Evolutionary conservation across 2,329 filamentous ascomycete genomes (phyloP).

Genomic region (Madurella mycetomatis): DNA sequence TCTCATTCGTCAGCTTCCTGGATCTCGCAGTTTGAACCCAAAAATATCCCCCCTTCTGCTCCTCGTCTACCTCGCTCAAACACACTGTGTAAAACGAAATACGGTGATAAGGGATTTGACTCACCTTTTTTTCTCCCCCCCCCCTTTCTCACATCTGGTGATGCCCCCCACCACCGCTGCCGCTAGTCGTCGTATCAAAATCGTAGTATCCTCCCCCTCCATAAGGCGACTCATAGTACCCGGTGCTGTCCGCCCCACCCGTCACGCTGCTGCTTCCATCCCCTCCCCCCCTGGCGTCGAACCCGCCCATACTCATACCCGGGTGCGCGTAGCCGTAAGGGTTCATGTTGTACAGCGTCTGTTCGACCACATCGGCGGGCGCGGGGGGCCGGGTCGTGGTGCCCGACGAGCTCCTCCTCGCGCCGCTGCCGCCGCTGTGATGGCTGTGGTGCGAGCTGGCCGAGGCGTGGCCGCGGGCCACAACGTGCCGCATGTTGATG

Average conservation of each 20-base stretch:
- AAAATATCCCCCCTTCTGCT: too few relatives aligned
- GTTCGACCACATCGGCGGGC: constrained; percentile 1
- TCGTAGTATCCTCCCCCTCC: constrained; percentile 8
- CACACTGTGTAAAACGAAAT: too few relatives aligned
- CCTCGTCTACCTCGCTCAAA: too few relatives aligned
- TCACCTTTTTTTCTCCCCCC: background rate
- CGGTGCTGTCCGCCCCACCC: too few relatives aligned
- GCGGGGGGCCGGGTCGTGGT: background rate
- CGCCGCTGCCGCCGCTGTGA: constrained; percentile 11
- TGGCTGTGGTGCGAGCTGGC: constrained; percentile 17
- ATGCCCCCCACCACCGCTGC: background rate
- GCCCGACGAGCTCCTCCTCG: background rate
- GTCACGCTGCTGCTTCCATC: background rate
- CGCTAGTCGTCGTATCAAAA: constrained; percentile 4
- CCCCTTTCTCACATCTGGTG: constrained; percentile 5
- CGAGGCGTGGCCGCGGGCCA: constrained; percentile 44
- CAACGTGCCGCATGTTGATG: constrained; percentile 54
- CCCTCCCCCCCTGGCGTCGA: background rate
- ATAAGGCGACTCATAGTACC: constrained; percentile 11
- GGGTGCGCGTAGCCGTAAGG: constrained; percentile 13
- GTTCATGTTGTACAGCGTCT: constrained; percentile 13
- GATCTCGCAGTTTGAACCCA: too few relatives aligned
- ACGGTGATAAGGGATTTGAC: background rate
- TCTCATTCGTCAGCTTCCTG: too few relatives aligned
- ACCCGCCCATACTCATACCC: background rate